A percentile compares a stretch with the other conserved stretches of the same genome.
Evolutionary conservation across 2,329 filamentous ascomycete genomes (phyloP).

Genomic region (Rachicladosporium sp.): DNA sequence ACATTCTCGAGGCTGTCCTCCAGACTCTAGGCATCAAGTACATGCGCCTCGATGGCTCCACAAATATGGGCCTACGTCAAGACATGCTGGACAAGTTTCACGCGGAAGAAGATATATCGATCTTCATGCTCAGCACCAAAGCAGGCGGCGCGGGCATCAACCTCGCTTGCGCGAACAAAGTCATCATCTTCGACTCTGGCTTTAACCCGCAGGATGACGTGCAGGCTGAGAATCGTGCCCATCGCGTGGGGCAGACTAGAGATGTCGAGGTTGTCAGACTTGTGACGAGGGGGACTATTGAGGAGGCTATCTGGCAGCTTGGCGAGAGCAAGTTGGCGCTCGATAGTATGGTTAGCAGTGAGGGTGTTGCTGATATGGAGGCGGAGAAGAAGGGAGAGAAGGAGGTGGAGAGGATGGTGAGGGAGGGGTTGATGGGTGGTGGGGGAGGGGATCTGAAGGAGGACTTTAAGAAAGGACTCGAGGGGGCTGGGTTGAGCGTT

Average conservation of each 20-base stretch:
- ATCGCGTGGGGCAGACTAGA: constrained; percentile 81
- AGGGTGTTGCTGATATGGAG: constrained; percentile 29
- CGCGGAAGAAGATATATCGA: constrained; percentile 60
- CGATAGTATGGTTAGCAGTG: constrained; percentile 59
- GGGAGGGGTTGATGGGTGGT: constrained; percentile 12
- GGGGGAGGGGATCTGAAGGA: constrained; percentile 26
- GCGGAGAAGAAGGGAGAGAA: constrained; percentile 28
- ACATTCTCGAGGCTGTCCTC: constrained; percentile 77
- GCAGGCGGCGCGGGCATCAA: constrained; percentile 97
- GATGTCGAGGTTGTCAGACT: constrained; percentile 85
- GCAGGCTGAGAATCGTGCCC: constrained; percentile 94
- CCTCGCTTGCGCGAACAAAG: constrained; percentile 88
- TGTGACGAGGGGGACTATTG: constrained; percentile 69
- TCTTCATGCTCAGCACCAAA: constrained; percentile 86
- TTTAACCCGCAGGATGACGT: constrained; percentile 97
- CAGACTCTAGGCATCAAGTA: constrained; percentile 60
- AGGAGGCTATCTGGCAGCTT: constrained; percentile 83
- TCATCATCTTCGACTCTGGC: constrained; percentile 92
- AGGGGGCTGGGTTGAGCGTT: constrained; percentile 29
- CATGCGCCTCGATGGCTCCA: constrained; percentile 76
- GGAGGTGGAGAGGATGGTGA: constrained; percentile 29
- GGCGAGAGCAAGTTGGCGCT: constrained; percentile 89
- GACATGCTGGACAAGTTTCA: constrained; percentile 81
- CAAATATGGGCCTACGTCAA: constrained; percentile 71
- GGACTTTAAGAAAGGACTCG: constrained; percentile 28